Conservation (phyloP, 2,329 filamentous ascomycete genomes). For the Hymenoscyphus fraxineus region DNA sequence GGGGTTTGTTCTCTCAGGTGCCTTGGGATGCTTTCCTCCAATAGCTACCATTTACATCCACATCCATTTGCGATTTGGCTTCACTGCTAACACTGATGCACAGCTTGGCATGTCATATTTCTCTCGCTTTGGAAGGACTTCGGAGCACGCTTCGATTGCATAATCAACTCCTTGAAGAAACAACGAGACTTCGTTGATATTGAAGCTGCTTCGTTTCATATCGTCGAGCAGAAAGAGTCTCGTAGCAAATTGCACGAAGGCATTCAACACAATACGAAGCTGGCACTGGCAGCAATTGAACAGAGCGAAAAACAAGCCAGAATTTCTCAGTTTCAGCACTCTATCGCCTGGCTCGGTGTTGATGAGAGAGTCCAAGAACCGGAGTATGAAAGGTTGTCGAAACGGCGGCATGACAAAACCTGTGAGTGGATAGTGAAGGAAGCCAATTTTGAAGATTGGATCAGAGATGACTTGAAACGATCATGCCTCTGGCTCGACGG, state of each 20-base stretch:
- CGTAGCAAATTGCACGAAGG: constrained; percentile 11
- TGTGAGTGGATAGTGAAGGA: constrained; percentile 15
- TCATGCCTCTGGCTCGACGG: constrained; percentile 20
- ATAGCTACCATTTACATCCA: too few species aligned
- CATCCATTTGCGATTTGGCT: not conserved
- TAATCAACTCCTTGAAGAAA: constrained; percentile 14
- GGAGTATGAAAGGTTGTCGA: constrained; percentile 6
- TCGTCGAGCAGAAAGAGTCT: constrained; percentile 15
- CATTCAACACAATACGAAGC: constrained; percentile 8
- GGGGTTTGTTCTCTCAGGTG: too few species aligned
- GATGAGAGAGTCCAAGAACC: constrained; percentile 14
- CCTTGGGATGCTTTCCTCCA: too few species aligned
- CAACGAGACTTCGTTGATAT: constrained; percentile 19
- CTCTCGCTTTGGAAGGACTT: constrained; percentile 22
- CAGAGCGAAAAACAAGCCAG: constrained; percentile 10
- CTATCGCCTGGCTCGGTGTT: constrained; percentile 15
- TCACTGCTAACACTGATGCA: not conserved
- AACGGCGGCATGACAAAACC: constrained; percentile 12
- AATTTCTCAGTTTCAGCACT: constrained; percentile 11
- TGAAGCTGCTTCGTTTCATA: constrained; percentile 17
- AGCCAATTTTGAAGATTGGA: constrained; percentile 11
- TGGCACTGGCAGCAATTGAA: not conserved
- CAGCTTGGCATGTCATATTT: constrained; percentile 19
- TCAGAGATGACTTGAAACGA: constrained; percentile 9
- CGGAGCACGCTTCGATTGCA: constrained; percentile 13